Evolutionary conservation across 257 asterid genomes (phyloP).

Genomic region (Handroanthus guayacan): DNA sequence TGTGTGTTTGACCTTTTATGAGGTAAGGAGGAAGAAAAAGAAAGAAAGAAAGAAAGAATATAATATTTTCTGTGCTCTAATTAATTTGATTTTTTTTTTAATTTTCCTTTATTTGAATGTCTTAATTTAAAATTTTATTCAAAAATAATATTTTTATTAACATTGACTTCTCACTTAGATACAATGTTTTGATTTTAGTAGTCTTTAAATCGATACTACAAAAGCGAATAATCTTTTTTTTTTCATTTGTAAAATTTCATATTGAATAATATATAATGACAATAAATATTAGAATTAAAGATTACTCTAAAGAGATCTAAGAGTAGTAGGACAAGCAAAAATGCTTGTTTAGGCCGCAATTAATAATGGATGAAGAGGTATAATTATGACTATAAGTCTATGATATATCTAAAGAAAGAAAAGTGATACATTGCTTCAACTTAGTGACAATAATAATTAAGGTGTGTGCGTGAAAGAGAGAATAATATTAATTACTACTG

Average conservation of each 20-base stretch:
- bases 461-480: background rate
- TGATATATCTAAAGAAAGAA: background rate
- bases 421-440: slow-evolving; percentile 17
- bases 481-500: background rate
- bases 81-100: too few relatives aligned
- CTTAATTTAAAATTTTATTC: too few relatives aligned
- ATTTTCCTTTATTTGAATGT: background rate
- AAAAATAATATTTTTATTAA: too few relatives aligned
- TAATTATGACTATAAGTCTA: slow-evolving; percentile 17
- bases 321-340: background rate
- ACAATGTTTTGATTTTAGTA: too few relatives aligned
- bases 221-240: too few relatives aligned
- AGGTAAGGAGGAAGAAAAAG: too few relatives aligned
- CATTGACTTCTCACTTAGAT: background rate
- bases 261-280: background rate
- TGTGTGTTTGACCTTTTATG: too few relatives aligned
- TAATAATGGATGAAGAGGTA: background rate
- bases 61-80: background rate
- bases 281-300: background rate
- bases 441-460: slow-evolving; percentile 9
- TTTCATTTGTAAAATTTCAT: too few relatives aligned
- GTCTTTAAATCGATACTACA: too few relatives aligned
- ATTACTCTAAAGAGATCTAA: background rate
- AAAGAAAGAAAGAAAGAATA: too few relatives aligned
- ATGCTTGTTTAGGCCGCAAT: slow-evolving; percentile 46